Conservation (phyloP, 2,329 filamentous ascomycete species). For the Metarhizium anisopliae region DNA sequence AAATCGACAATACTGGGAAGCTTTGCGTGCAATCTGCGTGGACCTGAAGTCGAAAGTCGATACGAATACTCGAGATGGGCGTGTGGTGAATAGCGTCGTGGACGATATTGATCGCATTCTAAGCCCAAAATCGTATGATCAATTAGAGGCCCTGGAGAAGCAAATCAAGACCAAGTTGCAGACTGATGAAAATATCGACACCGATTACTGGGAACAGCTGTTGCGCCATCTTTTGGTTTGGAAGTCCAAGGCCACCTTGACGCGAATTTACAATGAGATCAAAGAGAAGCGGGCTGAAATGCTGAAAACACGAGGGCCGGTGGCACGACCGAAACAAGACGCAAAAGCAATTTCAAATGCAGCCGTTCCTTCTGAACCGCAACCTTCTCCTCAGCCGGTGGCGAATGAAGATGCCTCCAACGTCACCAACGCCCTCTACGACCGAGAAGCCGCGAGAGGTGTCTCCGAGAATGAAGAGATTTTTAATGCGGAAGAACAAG, state of each 20-base stretch:
- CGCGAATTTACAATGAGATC: conserved; percentile 68
- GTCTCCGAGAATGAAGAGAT: conserved; percentile 93
- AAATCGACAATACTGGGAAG: conserved; percentile 88
- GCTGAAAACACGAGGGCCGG: conserved; percentile 1
- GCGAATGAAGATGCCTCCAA: conserved; percentile 75
- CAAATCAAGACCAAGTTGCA: conserved; percentile 81
- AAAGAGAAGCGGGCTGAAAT: conserved; percentile 14
- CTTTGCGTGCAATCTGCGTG: conserved; percentile 74
- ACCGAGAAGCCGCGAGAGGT: conserved; percentile 84
- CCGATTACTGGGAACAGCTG: conserved; percentile 95
- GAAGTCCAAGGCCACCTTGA: conserved; percentile 83
- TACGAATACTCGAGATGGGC: conserved; percentile 53
- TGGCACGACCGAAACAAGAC: conserved; percentile 4
- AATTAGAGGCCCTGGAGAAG: conserved; percentile 76
- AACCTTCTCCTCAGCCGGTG: not conserved
- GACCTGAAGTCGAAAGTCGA: conserved; percentile 62
- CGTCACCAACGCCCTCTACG: conserved; percentile 80
- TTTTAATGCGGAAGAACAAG: conserved; percentile 80
- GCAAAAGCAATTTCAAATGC: not conserved
- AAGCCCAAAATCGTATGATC: conserved; percentile 73
- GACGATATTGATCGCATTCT: conserved; percentile 84
- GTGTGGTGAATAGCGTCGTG: conserved; percentile 73
- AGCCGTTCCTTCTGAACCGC: not conserved
- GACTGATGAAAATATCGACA: conserved; percentile 87
- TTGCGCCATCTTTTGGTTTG: conserved; percentile 76